Base-by-base conservation (phyloP, 2,329 filamentous ascomycete genomes). In the Coniochaeta ligniaria region DNA sequence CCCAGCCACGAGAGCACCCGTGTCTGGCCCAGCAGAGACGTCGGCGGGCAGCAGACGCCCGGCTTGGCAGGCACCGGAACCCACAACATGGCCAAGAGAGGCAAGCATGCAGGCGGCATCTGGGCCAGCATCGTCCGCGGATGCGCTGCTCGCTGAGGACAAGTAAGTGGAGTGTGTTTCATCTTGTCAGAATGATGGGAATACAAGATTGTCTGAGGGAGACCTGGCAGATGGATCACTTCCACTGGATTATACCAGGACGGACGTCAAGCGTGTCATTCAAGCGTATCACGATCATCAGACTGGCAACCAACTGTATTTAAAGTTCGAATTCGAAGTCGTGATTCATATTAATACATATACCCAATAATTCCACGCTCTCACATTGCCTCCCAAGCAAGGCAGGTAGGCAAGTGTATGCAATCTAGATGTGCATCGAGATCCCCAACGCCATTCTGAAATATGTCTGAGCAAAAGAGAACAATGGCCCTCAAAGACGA, bases 371-470 rank as follows among this genome's bases (percentile, higher is more conserved):
- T 28, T 28, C 45, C 45, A 50, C 22, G 45, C 45, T 50, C 17
- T 26, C 45, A 28, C n/a, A 20, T 24, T 50, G 45, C 45, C 45
- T 50, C 20, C 16, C 41, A 22, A 50, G 20, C 41, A 22, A 50
- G 20, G 45, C 45, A 50, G 7, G 45, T 43, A 11, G 16, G 22
- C 22, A 31, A 14, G 22, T 31, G 11, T n/a, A 31, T n/a, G 47
- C 20, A 68, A 61, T 72, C 73, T 6, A 38, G 35, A 38, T 38
- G 12, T 43, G 41, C 24, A 14, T 20, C 24, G n/a, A 50, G 2
- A 26, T 50, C 45, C 47, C 26, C 24, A 17, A 7, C 47, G 22
- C 47, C 47, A 26, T 26, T 16, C 24, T 47, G n/a, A 4, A 3
- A 24, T 24, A 24, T 47, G 12, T 14, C 12, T 36, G 36, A 38